Conservation (phyloP, 768 basidiomycete species). For the Hysterangium stoloniferum region DNA sequence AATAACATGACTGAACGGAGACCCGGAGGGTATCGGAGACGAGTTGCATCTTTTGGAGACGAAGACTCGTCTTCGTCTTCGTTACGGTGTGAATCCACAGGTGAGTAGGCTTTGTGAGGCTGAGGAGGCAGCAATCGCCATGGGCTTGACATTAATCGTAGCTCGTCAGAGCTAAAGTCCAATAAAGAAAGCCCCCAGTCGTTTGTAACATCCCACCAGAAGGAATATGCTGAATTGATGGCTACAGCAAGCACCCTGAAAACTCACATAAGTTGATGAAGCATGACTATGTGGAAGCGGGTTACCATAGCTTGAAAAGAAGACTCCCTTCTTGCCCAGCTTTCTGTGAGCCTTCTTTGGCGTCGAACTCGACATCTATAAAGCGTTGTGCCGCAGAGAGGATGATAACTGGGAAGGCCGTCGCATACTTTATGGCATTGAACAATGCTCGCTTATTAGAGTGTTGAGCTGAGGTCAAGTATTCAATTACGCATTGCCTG, state of each 20-base stretch:
- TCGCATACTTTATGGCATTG: constrained; percentile 95
- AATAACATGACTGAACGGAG: constrained; percentile 71
- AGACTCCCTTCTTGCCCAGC: constrained; percentile 70
- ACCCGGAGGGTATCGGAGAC: constrained; percentile 48
- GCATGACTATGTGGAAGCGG: background rate
- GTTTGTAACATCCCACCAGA: constrained; percentile 98
- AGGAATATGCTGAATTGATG: constrained; percentile 89
- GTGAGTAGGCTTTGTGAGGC: constrained; percentile 4
- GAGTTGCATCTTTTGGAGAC: constrained; percentile 44
- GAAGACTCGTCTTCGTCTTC: constrained; percentile 28
- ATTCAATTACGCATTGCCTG: constrained; percentile 90
- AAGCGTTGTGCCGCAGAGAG: constrained; percentile 85
- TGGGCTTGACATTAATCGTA: constrained; percentile 20
- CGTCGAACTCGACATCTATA: constrained; percentile 51
- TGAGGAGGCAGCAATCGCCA: constrained; percentile 12
- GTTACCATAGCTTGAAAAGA: constrained; percentile 78
- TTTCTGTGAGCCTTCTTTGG: constrained; percentile 38
- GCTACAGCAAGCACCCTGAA: constrained; percentile 74
- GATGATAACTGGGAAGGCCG: constrained; percentile 93
- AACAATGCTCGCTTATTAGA: constrained; percentile 61
- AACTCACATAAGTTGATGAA: background rate
- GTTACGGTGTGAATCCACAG: constrained; percentile 11
- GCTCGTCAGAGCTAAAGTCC: constrained; percentile 24
- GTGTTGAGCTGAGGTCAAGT: constrained; percentile 51
- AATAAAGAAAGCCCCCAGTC: constrained; percentile 93